Percentiles rank a stretch among this genome's conserved stretches.
Conservation (phyloP, 805 yeast genomes). For the Maudiozyma serrabonitensis region DNA sequence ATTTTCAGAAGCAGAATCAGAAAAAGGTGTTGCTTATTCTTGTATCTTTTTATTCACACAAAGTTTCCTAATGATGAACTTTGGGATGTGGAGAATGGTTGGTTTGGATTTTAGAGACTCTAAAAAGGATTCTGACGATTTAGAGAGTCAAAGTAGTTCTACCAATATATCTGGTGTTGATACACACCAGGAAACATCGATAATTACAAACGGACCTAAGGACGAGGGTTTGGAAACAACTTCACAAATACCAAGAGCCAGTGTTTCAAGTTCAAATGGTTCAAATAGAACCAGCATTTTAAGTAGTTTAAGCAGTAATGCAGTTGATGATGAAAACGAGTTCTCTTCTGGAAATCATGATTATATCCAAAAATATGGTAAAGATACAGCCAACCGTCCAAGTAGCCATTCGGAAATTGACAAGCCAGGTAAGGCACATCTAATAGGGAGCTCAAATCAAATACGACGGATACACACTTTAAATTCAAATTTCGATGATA, state of each 20-base stretch:
- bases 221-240: not conserved
- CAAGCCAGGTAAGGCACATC: constrained; percentile 1
- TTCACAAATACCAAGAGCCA: not conserved
- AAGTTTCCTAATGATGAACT: constrained; percentile 57
- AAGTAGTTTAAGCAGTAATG: constrained; percentile 1
- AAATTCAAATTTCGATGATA: not conserved
- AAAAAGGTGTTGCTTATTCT: constrained; percentile 70
- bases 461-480: not conserved
- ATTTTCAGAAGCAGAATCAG: constrained; percentile 46
- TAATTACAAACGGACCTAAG: not conserved
- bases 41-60: constrained; percentile 64
- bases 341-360: not conserved
- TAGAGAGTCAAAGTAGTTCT: constrained; percentile 1
- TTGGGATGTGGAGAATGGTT: constrained; percentile 64
- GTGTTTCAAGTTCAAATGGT: not conserved
- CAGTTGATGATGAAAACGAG: not conserved
- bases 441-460: not conserved
- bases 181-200: not conserved
- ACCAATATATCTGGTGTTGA: not conserved
- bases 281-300: not conserved
- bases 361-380: not conserved
- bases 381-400: not conserved
- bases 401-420: not conserved
- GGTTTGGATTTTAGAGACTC: constrained; percentile 54
- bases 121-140: constrained; percentile 11